These are phyloP conservation scores for Termitomyces sp. DNA, from an alignment of 768 basidiomycete species.

Conservation along the genomic window DNA sequence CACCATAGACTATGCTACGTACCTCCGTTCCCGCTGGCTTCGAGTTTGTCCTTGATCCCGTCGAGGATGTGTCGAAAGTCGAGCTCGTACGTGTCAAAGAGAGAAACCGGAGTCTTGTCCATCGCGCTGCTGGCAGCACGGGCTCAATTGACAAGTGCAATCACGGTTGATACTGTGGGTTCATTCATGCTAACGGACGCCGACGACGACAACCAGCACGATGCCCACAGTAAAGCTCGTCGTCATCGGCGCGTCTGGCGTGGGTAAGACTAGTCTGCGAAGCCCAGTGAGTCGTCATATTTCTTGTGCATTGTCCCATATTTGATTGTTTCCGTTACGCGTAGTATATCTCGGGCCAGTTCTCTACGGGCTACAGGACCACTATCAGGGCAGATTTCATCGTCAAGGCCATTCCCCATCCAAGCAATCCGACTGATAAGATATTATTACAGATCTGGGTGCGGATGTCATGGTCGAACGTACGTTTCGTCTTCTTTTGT, in stretches of 20 bases:
- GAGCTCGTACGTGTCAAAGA: slow-evolving; percentile 68
- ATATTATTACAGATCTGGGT: slow-evolving; percentile 67
- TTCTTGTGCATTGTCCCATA: neutral
- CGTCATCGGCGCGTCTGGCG: slow-evolving; percentile 75
- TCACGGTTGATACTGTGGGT: neutral
- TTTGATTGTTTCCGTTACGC: neutral
- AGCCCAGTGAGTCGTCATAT: slow-evolving; percentile 50
- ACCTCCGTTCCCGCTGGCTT: slow-evolving; percentile 46
- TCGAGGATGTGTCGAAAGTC: too few species aligned
- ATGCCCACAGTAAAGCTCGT: slow-evolving; percentile 81
- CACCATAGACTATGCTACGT: neutral
- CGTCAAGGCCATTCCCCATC: slow-evolving; percentile 64
- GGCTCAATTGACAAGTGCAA: too few species aligned
- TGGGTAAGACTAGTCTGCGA: slow-evolving; percentile 83
- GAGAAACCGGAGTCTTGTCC: slow-evolving; percentile 65
- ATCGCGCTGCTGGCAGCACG: slow-evolving; percentile 27
- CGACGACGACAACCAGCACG: slow-evolving; percentile 3
- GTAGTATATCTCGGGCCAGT: slow-evolving; percentile 73
- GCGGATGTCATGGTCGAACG: too few species aligned
- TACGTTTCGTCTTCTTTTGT: too few species aligned
- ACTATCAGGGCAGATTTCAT: slow-evolving; percentile 92
- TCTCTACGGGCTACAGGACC: slow-evolving; percentile 73
- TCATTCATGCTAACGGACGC: slow-evolving; percentile 4
- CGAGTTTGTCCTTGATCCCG: too few species aligned
- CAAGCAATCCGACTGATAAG: slow-evolving; percentile 44